phyloP scores from a whole-genome alignment of 1,284 basidiomycete genomes.

The Sporisorium iseilematis-ciliati region DNA sequence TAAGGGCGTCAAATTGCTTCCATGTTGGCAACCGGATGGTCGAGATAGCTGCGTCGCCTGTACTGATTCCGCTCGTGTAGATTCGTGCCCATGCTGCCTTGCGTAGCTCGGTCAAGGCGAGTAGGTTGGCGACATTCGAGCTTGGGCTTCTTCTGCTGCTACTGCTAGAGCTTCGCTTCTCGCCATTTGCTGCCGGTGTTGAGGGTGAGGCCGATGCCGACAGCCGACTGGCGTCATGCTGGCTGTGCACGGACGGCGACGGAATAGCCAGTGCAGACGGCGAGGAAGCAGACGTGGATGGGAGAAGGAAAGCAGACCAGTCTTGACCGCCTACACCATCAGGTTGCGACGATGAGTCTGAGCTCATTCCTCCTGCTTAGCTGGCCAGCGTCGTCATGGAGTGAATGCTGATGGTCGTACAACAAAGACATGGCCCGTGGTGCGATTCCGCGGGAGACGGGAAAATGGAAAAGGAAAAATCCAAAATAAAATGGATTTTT shows the following conservation, averaged over 20 bases:
- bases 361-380: slow-evolving; percentile 14
- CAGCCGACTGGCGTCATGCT: background rate
- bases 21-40: slow-evolving; percentile 28
- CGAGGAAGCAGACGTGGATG: background rate
- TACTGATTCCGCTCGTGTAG: slow-evolving; percentile 30
- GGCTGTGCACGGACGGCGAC: background rate
- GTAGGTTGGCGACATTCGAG: slow-evolving; percentile 20
- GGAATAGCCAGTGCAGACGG: background rate
- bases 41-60: slow-evolving; percentile 40
- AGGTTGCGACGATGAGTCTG: background rate
- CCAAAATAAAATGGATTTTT: too few relatives aligned
- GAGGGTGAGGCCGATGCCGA: slow-evolving; percentile 11
- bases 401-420: background rate
- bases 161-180: background rate
- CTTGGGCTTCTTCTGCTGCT: background rate
- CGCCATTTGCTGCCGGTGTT: background rate
- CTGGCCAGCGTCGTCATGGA: background rate
- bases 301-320: slow-evolving; percentile 14
- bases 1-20: slow-evolving; percentile 45
- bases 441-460: slow-evolving; percentile 2
- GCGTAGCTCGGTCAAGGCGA: slow-evolving; percentile 47
- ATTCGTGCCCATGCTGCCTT: slow-evolving; percentile 48
- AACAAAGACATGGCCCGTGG: background rate
- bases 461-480: background rate
- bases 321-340: slow-evolving; percentile 3